Evolutionary conservation across 108 stramenopile species (phyloP).

Genomic region (Skeletonema marinoi): DNA sequence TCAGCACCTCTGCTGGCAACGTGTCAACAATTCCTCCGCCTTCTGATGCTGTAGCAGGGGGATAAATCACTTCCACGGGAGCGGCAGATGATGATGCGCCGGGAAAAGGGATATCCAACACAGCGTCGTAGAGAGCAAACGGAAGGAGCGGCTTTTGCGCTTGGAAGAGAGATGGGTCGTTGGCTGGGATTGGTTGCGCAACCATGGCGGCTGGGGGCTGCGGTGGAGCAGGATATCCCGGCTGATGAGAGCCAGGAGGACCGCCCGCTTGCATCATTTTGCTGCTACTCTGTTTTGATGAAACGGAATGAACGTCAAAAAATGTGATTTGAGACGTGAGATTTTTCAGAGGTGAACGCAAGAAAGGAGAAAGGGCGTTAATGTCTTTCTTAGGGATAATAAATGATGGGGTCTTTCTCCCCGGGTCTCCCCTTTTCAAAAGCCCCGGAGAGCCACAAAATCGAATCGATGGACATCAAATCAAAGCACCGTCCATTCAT

Average conservation of each 20-base stretch:
- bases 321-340: no score
- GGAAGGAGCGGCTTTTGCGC: slow-evolving; percentile 17
- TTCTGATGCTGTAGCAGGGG: slow-evolving; percentile 7
- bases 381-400: no score
- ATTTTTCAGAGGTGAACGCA: no score
- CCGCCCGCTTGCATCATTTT: slow-evolving; percentile 34
- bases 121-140: slow-evolving; percentile 33
- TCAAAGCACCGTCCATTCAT: background rate
- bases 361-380: no score
- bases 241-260: background rate
- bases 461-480: background rate
- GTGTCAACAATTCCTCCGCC: slow-evolving; percentile 4
- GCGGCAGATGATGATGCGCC: slow-evolving; percentile 12
- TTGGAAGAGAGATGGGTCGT: slow-evolving; percentile 11
- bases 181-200: slow-evolving; percentile 9
- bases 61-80: slow-evolving; percentile 7
- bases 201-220: slow-evolving; percentile 3
- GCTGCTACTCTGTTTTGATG: background rate
- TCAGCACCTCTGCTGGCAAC: slow-evolving; percentile 3
- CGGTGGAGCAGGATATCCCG: slow-evolving; percentile 6
- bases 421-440: no score
- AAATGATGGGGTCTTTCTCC: no score
- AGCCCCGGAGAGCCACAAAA: background rate
- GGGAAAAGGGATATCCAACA: slow-evolving; percentile 40
- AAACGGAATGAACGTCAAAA: no score